These are phyloP conservation scores for Aspergillus heteromorphus DNA, from an alignment of 495 filamentous ascomycete species.

Conservation along the genomic window DNA sequence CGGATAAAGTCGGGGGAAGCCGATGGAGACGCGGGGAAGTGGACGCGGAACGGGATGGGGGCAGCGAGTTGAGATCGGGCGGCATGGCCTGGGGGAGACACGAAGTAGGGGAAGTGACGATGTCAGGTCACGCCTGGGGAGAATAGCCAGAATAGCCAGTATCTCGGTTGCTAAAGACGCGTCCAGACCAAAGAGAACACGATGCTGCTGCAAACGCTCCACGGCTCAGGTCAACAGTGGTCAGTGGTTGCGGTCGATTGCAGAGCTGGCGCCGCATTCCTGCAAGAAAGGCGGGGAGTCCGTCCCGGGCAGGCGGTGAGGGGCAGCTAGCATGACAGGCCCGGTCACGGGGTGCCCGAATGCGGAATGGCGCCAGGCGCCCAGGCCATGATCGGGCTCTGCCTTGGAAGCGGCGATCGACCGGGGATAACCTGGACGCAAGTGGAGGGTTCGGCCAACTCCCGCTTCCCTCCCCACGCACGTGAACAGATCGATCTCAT, in stretches of 20 bases:
- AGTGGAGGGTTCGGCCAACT: background rate
- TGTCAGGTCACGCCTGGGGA: background rate
- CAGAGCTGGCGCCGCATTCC: background rate
- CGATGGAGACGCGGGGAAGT: conserved; percentile 32
- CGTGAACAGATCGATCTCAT: background rate
- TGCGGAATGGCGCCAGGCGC: background rate
- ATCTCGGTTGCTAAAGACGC: background rate
- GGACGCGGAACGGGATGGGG: conserved; percentile 53
- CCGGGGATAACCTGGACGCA: no score
- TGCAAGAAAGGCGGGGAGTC: background rate
- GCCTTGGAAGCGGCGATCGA: background rate
- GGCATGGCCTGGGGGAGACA: conserved; percentile 38
- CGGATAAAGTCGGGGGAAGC: conserved; percentile 18
- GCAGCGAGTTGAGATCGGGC: conserved; percentile 73
- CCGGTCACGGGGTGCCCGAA: background rate
- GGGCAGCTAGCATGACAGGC: background rate
- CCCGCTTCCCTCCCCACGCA: background rate
- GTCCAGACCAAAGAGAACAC: background rate
- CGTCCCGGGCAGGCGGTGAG: background rate
- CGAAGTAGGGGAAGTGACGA: background rate
- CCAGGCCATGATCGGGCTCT: background rate
- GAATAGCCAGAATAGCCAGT: background rate
- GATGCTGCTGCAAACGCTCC: background rate
- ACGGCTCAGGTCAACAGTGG: background rate
- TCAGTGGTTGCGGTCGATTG: background rate